Evolutionary conservation across 2,329 filamentous ascomycete genomes (phyloP), one percentile per base, ranked within the genome.

Genomic region (Fusarium duplospermum): DNA sequence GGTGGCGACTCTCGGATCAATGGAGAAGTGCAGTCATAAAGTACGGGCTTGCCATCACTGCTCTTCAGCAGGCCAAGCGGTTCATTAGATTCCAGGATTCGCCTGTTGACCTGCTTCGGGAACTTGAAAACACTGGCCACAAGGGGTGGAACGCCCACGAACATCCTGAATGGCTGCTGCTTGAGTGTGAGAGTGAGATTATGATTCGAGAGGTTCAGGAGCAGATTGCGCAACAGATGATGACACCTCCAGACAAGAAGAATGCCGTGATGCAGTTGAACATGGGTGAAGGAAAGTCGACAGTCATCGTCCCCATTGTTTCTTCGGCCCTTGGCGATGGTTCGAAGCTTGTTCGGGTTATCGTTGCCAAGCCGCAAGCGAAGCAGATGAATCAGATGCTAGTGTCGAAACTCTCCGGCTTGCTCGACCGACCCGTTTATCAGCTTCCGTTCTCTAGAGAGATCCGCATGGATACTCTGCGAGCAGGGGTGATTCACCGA

Each of bases 271-370:
- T 93, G 83, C 91, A 93, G 74, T 79, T 94, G 3, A 93, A 93
- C 71, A 94, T 94, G 91, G 92, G 92, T 0, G 88, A 93, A 76
- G 92, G 92, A 0, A 94, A 93, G 71, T 90, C 90, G 0, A 92
- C 91, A 0, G 89, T 93, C 2, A 93, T 95, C 58, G 85, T 92
- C 0, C 92, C 92, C 0, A 90, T 93, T 40, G 87, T 92, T 0
- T 88, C 88, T 0, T 81, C 87, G 0, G 80, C 83, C 0, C 78
- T 93, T 0, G 88, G 89, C 0, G 83, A 93, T 56, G 82, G 84
- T 0, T 76, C 79, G 0, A 84, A 80, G 5, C 81, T 93, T 0
- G 87, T 89, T 0, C 83, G 91, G 4, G 85, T 93, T 0, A 80
- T 93, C 1, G 89, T 93, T 0, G 86, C 87, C 0, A 92, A 91